Percentiles rank a stretch among this genome's conserved stretches.
Conservation (phyloP, 164 flowering plant genomes). For the Taxillus chinensis region DNA sequence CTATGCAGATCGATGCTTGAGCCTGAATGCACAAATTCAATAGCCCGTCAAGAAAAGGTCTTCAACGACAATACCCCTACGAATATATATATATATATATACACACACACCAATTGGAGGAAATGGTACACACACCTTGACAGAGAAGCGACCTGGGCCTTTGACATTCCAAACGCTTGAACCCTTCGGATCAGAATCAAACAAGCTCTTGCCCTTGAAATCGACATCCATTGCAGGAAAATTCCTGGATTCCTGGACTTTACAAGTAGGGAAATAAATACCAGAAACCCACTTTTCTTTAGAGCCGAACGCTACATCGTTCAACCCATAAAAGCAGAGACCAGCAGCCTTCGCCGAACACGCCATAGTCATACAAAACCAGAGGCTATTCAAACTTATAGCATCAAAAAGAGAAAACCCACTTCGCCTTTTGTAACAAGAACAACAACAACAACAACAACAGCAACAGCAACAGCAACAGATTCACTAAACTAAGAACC, state of each 20-base stretch:
- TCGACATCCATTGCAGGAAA: conserved; percentile 11
- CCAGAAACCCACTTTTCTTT: conserved; percentile 14
- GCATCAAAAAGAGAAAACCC: conserved; percentile 11
- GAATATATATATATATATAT: no score
- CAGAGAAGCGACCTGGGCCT: conserved; percentile 17
- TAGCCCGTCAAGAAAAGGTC: no score
- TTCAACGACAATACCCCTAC: no score
- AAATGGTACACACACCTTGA: conserved; percentile 21
- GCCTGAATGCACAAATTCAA: conserved; percentile 28
- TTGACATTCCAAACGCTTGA: conserved; percentile 13
- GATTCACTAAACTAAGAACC: no score
- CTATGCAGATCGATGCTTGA: conserved; percentile 36
- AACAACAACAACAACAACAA: conserved; percentile 2
- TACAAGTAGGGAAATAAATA: conserved; percentile 12
- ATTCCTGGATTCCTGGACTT: conserved; percentile 10
- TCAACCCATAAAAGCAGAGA: conserved; percentile 22
- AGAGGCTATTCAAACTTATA: background rate
- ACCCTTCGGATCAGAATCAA: conserved; percentile 25
- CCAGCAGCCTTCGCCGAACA: conserved; percentile 27
- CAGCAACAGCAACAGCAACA: no score
- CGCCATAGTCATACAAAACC: conserved; percentile 23
- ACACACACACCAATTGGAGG: conserved; percentile 1
- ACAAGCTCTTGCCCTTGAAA: conserved; percentile 23
- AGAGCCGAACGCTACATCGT: conserved; percentile 9
- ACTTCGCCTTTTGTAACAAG: conserved; percentile 7